Conservation (phyloP, 768 basidiomycete species). For the Russula earlei region DNA sequence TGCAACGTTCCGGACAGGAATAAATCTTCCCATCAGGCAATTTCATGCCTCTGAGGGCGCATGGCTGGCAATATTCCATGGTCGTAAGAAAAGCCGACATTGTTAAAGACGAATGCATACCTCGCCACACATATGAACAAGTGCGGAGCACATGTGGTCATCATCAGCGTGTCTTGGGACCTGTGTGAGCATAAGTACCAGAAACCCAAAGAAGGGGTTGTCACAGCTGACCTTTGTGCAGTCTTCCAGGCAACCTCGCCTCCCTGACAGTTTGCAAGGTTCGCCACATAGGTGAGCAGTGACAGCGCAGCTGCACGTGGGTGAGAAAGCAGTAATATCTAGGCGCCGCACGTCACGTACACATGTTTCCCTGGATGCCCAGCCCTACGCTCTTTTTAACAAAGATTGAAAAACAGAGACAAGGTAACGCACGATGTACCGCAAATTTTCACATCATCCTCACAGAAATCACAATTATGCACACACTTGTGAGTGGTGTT, state of each 20-base stretch:
- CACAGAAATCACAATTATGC: conserved; percentile 35
- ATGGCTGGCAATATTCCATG: conserved; percentile 6
- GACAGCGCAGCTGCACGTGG: conserved; percentile 36
- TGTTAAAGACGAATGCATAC: conserved; percentile 24
- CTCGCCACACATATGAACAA: conserved; percentile 46
- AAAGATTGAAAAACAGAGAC: background rate
- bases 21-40: conserved; percentile 2
- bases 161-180: conserved; percentile 37
- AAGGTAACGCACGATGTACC: conserved; percentile 35
- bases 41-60: conserved; percentile 5
- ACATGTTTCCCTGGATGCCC: conserved; percentile 50
- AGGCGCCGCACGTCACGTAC: conserved; percentile 27
- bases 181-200: conserved; percentile 25
- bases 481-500: conserved; percentile 39
- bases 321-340: background rate
- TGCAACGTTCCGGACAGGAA: conserved; percentile 12
- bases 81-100: background rate
- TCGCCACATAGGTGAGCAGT: conserved; percentile 46
- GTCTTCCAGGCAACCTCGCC: conserved; percentile 41
- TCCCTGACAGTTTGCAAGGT: conserved; percentile 36
- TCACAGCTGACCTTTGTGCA: conserved; percentile 40
- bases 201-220: no score
- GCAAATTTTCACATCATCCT: conserved; percentile 31
- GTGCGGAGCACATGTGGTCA: conserved; percentile 46
- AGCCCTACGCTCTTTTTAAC: conserved; percentile 30